Evolutionary conservation across 2,329 filamentous ascomycete species (phyloP), one percentile per base, ranked within the genome.

Genomic region (Dryadomyces quercus-mongolicae): DNA sequence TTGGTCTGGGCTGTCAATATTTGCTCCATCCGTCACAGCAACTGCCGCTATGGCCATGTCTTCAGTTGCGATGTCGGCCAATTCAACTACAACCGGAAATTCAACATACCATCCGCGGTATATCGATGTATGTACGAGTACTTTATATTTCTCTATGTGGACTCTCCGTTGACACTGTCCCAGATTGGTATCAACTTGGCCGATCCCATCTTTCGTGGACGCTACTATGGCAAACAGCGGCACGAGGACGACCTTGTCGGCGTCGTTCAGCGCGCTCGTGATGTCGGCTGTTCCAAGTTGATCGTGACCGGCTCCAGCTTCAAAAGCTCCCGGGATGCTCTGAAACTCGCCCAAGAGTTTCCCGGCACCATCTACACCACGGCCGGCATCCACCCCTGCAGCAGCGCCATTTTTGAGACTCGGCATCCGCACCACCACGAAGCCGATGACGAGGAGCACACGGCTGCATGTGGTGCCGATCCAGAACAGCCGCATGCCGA

Each of bases 171-270:
- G 2, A 5, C 48, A 38, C 22, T 44, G 36, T 43, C 63, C 58
- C 66, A 85, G 81, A 85, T 98, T 64, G 93, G 92, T 55, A 96
- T 98, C 75, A 98, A 98, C 68, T 79, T 98, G 54, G 87, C 91
- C 53, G 93, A 98, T 65, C 87, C 88, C 52, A 88, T 96, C 56
- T 98, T 92, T 68, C 80, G 81, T 49, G 93, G 93, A 51, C 70
- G 80, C 45, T 94, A 97, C 65, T 85, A 94, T 65, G 88, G 88
- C 63, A 90, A 84, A 58, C 77, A 87, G 60, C 71, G 74, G 25
- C 89, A 94, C 62, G 79, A 83, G 12, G 76, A 87, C 62, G 88
- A 94, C 65, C 78, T 92, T 16, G 68, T 75, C 31, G 84, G 82
- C 59, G 87, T 98, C 25, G 72, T 98, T n/a, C 74, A 84, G 59